Conservation (phyloP, 1,284 basidiomycete genomes). For the Veloboletus limbatus region DNA sequence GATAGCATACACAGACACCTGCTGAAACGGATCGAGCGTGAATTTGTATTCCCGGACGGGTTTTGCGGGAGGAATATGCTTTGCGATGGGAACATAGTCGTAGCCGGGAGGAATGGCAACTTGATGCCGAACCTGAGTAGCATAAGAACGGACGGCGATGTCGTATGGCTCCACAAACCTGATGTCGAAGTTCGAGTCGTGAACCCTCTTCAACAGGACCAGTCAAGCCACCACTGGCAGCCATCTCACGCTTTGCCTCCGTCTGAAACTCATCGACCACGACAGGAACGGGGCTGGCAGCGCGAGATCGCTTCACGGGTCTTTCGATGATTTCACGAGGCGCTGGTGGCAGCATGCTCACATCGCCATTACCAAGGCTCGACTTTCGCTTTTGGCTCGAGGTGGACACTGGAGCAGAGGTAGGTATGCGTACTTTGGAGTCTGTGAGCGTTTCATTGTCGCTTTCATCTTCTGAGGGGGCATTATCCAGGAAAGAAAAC, state of each 20-base stretch:
- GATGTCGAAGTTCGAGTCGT: conserved; percentile 73
- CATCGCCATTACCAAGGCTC: conserved; percentile 6
- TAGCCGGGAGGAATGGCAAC: conserved; percentile 94
- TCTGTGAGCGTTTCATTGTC: conserved; percentile 19
- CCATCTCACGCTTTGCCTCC: conserved; percentile 85
- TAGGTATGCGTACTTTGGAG: neutral
- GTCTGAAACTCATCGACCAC: conserved; percentile 89
- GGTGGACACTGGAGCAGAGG: neutral
- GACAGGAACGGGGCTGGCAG: conserved; percentile 58
- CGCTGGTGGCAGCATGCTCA: neutral
- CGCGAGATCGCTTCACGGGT: conserved; percentile 23
- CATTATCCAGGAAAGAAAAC: conserved; percentile 29
- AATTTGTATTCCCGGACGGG: conserved; percentile 95
- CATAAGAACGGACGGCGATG: conserved; percentile 5
- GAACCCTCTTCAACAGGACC: conserved; percentile 66
- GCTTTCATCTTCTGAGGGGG: conserved; percentile 18
- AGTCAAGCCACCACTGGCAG: conserved; percentile 78
- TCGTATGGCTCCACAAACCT: conserved; percentile 44
- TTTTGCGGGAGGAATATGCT: conserved; percentile 90
- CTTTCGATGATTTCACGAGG: conserved; percentile 16
- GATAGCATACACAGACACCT: conserved; percentile 92
- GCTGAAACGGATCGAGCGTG: conserved; percentile 96
- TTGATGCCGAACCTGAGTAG: conserved; percentile 79
- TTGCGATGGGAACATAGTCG: conserved; percentile 86
- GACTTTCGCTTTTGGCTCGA: conserved; percentile 26